phyloP scores from a whole-genome alignment of 306 rosid genomes.

The Quercus wislizeni region DNA sequence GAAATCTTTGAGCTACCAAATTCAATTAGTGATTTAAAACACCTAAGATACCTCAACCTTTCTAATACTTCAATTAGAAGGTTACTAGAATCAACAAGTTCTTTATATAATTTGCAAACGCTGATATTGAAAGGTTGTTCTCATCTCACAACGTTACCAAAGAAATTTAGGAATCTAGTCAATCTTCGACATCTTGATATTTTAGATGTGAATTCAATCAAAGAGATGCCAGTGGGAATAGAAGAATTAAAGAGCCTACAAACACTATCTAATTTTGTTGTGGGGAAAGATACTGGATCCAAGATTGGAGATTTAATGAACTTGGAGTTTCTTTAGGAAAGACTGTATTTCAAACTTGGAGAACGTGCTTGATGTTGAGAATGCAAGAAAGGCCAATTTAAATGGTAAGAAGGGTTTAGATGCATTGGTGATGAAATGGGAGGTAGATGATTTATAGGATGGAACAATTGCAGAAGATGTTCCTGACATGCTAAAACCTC shows the following conservation, averaged over 20 bases:
- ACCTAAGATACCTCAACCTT: constrained; percentile 14
- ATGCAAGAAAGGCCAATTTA: background rate
- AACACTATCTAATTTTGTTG: no score
- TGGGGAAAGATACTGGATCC: no score
- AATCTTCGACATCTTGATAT: background rate
- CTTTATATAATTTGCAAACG: background rate
- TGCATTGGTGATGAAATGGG: background rate
- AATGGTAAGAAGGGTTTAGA: background rate
- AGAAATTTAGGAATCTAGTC: background rate
- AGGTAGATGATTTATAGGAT: no score
- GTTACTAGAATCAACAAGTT: background rate
- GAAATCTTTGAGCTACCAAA: background rate
- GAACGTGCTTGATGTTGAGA: background rate
- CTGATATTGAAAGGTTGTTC: background rate
- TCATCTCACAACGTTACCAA: background rate
- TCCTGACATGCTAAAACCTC: no score
- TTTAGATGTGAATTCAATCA: background rate
- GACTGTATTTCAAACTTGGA: background rate
- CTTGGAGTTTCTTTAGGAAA: background rate
- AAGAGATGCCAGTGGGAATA: background rate
- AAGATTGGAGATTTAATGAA: background rate
- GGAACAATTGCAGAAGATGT: background rate
- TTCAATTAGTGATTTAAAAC: background rate
- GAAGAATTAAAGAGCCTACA: background rate
- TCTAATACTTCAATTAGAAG: background rate